Base-by-base conservation (phyloP, 768 basidiomycete species). In the Clitopilus passeckerianus region DNA sequence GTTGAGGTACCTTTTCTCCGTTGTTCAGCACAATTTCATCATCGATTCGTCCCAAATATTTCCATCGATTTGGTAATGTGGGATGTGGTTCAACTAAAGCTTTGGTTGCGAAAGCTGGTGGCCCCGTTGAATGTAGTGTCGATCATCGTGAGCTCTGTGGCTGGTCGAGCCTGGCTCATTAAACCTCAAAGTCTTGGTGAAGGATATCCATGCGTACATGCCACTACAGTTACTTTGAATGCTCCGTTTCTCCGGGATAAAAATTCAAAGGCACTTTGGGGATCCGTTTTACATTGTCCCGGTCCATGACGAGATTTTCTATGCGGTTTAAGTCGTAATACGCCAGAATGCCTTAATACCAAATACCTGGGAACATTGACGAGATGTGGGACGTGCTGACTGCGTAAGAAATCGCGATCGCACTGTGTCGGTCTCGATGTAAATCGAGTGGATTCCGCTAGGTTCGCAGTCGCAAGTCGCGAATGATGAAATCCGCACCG, bases 31-130 rank as follows among this genome's bases (percentile, higher is more conserved):
- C 73, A 53, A 80, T 76, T 58, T 78, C 78, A 50, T 80, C 79
- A 56, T 80, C 77, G 20, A 58, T 58, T 6, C 73, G 64, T 4
- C 75, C 75, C 33, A 57, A 57, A 52, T 82, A 62, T 56, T 62
- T 71, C 69, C 67, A 79, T 6, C 72, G 16, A 5, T 71, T 65
- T 12, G 71, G 46, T 3, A 71, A 72, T 1, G 68, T 71, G 0
- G 79, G 77, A 61, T 82, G 79, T 37, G 71, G 72, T 0, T 73
- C 56, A 16, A 83, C 65, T 4, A 80, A 52, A 63, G 80, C 81
- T 0, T 69, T 66, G 0, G 78, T 77, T 4, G 72, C 65, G 27
- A 77, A 76, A 14, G 72, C 80, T 16, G 68, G 65, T 15, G 64
- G n/a, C 61, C 5, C 77, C 78, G 5, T 75, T 63, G 6, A 74